Evolutionary conservation across 257 asterid genomes (phyloP), one percentile per base, ranked within the genome.

Genomic region (Solanum tarijense): DNA sequence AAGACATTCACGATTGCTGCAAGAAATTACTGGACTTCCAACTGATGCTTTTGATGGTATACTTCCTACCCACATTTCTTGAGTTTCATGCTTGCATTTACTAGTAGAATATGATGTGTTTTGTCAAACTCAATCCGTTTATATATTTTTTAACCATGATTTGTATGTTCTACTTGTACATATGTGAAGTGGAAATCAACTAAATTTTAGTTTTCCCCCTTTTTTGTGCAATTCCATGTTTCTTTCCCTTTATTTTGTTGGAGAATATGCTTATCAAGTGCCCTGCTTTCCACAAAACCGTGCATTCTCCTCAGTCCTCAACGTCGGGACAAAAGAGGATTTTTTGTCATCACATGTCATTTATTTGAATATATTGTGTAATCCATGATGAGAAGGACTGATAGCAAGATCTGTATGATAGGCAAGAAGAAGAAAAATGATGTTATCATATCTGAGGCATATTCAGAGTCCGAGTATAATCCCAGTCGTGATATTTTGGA

Each of bases 401-500:
- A 90, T 25, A 3, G 29, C 83, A 31, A 82, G 76, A 46, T 68
- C 31, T 41, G 18, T 38, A 65, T 91, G 85, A 83, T 83, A 97
- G 98, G 95, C 65, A 93, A 87, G 91, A 93, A 92, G 91, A 92
- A 88, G 84, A 87, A 89, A 90, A 91, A 90, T 88, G 94, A 93
- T 83, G 76, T 88, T 41, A 78, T 95, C 86, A 52, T 94, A 35
- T 91, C 96, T 18, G 98, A 95, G 94, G 95, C 96, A 66, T 95
- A 96, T 92, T 97, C 98, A 7, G 99, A 97, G 92, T 97, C 99
- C 13, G 99, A 97, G 89, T 94, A 85, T 87, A 96, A 96, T 91
- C 98, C 98, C 31, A 94, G 92, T 81, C 88, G 95, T 32, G 96
- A 95, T 91, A 90, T 93, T 90, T 93, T 96, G 74, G 95, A 92